phyloP scores from a whole-genome alignment of 2,329 filamentous ascomycete genomes.

The Pseudocercospora fijiensis region DNA sequence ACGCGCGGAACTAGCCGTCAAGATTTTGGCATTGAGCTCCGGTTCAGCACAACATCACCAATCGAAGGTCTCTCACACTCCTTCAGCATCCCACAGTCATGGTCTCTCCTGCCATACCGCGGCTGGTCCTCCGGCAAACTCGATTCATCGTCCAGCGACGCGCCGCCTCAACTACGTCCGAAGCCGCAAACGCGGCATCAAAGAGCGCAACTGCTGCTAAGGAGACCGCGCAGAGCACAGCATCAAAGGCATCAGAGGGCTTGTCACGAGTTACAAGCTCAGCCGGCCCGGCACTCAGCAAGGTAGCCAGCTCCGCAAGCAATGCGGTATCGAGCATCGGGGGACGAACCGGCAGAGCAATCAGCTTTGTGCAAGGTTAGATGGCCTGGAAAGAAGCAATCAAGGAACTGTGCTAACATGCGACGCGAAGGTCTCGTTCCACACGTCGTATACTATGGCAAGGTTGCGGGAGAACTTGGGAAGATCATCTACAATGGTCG shows the following conservation, averaged over 20 bases:
- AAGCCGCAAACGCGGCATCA: slow-evolving; percentile 46
- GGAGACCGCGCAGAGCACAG: slow-evolving; percentile 44
- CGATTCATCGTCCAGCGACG: slow-evolving; percentile 46
- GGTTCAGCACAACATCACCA: slow-evolving; percentile 18
- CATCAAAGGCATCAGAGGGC: slow-evolving; percentile 71
- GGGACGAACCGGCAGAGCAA: slow-evolving; percentile 75
- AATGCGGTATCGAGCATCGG: slow-evolving; percentile 73
- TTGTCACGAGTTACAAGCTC: slow-evolving; percentile 77
- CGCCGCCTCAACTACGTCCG: slow-evolving; percentile 52
- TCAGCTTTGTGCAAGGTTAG: slow-evolving; percentile 82
- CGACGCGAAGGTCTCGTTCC: slow-evolving; percentile 70
- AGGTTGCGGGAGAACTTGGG: slow-evolving; percentile 80
- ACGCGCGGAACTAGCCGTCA: neutral
- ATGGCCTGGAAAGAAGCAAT: slow-evolving; percentile 23
- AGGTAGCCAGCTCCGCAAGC: slow-evolving; percentile 66
- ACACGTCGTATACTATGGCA: slow-evolving; percentile 85
- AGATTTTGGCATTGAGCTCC: slow-evolving; percentile 3
- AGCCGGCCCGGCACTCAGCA: slow-evolving; percentile 73
- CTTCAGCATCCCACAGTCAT: slow-evolving; percentile 37
- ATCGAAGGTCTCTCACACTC: slow-evolving; percentile 11
- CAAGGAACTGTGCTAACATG: slow-evolving; percentile 16
- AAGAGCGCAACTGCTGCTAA: slow-evolving; percentile 42
- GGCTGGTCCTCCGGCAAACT: slow-evolving; percentile 47
- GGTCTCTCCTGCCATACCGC: slow-evolving; percentile 50
- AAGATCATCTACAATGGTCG: slow-evolving; percentile 85